phyloP scores from a whole-genome alignment of 2,329 filamentous ascomycete genomes.

The Monosporascus cannonballus region DNA sequence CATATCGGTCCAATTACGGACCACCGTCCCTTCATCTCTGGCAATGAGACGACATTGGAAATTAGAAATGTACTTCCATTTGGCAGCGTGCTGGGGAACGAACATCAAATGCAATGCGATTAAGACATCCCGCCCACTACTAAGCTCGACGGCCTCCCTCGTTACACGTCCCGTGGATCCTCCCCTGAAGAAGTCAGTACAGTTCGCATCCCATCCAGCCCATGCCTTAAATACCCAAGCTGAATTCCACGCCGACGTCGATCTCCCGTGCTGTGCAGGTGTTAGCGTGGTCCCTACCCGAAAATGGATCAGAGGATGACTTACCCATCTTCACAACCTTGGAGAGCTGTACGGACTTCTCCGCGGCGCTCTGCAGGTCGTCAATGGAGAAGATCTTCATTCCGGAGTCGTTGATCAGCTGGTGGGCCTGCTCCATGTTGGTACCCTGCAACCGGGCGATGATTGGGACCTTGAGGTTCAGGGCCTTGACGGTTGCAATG shows the following conservation, averaged over 20 bases:
- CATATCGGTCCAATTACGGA: neutral
- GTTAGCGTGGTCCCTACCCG: conserved; percentile 8
- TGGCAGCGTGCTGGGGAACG: conserved; percentile 4
- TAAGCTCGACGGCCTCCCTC: neutral
- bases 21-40: neutral
- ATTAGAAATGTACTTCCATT: conserved; percentile 10
- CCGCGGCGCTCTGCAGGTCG: conserved; percentile 91
- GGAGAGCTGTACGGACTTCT: conserved; percentile 97
- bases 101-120: conserved; percentile 14
- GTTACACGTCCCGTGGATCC: conserved; percentile 6
- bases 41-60: neutral
- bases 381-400: conserved; percentile 99
- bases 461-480: conserved; percentile 95
- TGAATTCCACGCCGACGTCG: conserved; percentile 94
- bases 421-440: conserved; percentile 92
- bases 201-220: conserved; percentile 18
- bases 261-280: conserved; percentile 71
- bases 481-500: conserved; percentile 87
- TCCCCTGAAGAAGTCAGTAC: conserved; percentile 29
- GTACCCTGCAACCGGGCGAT: conserved; percentile 96
- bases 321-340: conserved; percentile 98
- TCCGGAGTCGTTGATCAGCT: conserved; percentile 91
- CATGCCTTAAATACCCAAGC: conserved; percentile 74
- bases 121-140: neutral
- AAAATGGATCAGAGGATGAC: conserved; percentile 26